phyloP scores from a whole-genome alignment of 805 yeast genomes.

The Maudiozyma bulderi region DNA sequence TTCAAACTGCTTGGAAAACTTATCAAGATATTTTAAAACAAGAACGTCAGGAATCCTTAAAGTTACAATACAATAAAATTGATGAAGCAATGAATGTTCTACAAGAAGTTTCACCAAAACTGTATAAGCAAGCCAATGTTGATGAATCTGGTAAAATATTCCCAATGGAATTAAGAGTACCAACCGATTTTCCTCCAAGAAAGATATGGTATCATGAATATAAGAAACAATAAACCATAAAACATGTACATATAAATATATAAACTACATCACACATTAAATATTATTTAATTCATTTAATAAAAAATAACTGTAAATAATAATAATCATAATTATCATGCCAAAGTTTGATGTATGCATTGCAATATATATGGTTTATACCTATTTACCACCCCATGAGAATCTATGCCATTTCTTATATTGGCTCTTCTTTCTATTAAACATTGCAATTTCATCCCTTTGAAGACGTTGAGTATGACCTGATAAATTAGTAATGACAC shows the following conservation, averaged over 20 bases:
- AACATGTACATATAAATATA: neutral
- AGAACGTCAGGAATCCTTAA: slow-evolving; percentile 34
- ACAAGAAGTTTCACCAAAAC: slow-evolving; percentile 37
- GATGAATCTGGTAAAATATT: slow-evolving; percentile 52
- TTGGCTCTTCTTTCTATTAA: slow-evolving; percentile 27
- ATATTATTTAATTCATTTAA: neutral
- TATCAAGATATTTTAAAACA: slow-evolving; percentile 44
- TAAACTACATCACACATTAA: neutral
- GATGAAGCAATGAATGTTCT: slow-evolving; percentile 66
- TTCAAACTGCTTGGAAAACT: slow-evolving; percentile 73
- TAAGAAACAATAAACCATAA: neutral
- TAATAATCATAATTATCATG: neutral
- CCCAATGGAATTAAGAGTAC: slow-evolving; percentile 77
- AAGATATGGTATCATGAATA: slow-evolving; percentile 15
- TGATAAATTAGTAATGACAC: slow-evolving; percentile 80
- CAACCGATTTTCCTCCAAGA: slow-evolving; percentile 82
- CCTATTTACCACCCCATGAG: slow-evolving; percentile 5
- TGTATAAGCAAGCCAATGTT: slow-evolving; percentile 55
- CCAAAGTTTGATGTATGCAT: neutral
- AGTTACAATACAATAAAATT: slow-evolving; percentile 57
- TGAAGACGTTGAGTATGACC: slow-evolving; percentile 81
- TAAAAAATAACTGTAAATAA: neutral
- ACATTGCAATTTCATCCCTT: slow-evolving; percentile 36
- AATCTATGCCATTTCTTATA: slow-evolving; percentile 7
- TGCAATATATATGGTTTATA: neutral